Evolutionary conservation across 441 rosid genomes (phyloP).

Genomic region (Metrosideros polymorpha): DNA sequence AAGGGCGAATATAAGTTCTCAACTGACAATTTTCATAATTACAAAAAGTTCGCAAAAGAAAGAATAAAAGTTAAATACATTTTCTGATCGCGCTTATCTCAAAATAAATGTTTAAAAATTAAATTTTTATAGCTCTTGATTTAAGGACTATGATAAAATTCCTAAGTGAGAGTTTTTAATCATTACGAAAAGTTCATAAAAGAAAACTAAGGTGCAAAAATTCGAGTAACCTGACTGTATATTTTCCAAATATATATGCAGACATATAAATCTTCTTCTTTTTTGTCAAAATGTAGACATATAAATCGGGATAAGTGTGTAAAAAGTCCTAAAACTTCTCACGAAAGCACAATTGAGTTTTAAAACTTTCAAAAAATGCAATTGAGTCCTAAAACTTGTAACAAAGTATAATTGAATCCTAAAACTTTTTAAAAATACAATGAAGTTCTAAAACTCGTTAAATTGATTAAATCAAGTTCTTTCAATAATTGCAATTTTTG

Average conservation of each 20-base stretch:
- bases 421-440: too few species aligned
- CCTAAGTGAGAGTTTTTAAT: not conserved
- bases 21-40: not conserved
- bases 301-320: too few species aligned
- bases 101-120: not conserved
- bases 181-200: not conserved
- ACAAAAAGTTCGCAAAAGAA: not conserved
- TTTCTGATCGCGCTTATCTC: not conserved
- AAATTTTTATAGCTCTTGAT: not conserved
- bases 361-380: too few species aligned
- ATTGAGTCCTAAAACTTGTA: too few species aligned
- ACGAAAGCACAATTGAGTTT: too few species aligned
- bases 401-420: too few species aligned
- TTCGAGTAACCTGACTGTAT: not conserved
- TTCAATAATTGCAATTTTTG: too few species aligned
- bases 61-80: not conserved
- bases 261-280: too few species aligned
- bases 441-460: too few species aligned
- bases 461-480: too few species aligned
- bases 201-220: not conserved
- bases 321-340: too few species aligned
- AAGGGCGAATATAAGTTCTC: not conserved
- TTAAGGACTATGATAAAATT: not conserved
- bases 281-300: too few species aligned
- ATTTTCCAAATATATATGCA: not conserved